Conservation (phyloP, 1,284 basidiomycete genomes). For the Leccinum insigne region DNA sequence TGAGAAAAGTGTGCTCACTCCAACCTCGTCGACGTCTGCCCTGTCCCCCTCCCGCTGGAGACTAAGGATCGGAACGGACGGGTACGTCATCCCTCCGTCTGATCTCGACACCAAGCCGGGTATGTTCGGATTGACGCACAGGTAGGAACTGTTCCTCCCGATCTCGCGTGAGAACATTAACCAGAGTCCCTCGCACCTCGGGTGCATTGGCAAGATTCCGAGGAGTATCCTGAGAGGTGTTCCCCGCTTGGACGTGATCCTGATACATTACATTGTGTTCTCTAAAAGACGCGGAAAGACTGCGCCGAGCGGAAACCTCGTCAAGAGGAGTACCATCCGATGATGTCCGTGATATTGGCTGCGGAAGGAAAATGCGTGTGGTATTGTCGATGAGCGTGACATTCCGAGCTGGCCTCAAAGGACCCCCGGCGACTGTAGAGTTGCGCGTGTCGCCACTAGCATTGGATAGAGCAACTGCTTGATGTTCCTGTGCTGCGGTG, state of each 20-base stretch:
- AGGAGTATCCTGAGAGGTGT: conserved; percentile 16
- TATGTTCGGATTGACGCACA: conserved; percentile 22
- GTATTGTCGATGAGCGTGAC: conserved; percentile 22
- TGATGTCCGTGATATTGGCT: conserved; percentile 29
- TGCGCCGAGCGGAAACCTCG: conserved; percentile 19
- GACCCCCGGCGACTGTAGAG: conserved; percentile 11
- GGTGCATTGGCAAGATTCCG: conserved; percentile 26
- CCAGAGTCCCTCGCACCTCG: conserved; percentile 29
- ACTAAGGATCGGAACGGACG: conserved; percentile 9
- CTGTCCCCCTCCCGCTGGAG: conserved; percentile 12
- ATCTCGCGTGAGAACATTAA: conserved; percentile 21
- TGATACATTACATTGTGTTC: conserved; percentile 23
- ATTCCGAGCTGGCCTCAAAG: conserved; percentile 20
- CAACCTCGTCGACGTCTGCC: conserved; percentile 47
- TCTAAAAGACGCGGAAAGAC: conserved; percentile 24
- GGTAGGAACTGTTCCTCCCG: conserved; percentile 20
- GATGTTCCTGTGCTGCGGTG: conserved; percentile 1
- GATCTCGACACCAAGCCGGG: conserved; percentile 5
- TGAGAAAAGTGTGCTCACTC: conserved; percentile 40
- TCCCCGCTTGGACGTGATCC: conserved; percentile 12
- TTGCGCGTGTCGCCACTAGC: conserved; percentile 7
- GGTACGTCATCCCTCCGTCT: conserved; percentile 14
- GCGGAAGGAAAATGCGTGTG: conserved; percentile 21
- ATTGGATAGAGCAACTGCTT: background rate
- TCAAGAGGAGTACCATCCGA: conserved; percentile 27